Conservation (phyloP, 495 filamentous ascomycete species). For the Aspergillus conjunctus region DNA sequence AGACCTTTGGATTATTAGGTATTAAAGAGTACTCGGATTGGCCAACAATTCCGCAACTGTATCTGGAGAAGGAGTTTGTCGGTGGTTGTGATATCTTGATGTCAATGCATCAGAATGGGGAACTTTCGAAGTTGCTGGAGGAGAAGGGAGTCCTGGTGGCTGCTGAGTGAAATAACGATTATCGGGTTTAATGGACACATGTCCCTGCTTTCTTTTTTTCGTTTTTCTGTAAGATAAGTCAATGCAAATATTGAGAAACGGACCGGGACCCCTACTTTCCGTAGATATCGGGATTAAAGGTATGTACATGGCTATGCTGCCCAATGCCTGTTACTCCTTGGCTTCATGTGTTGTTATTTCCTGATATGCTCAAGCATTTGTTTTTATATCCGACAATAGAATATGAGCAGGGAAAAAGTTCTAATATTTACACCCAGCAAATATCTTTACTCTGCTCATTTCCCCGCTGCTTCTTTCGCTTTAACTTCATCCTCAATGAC, state of each 20-base stretch:
- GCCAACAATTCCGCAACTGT: slow-evolving; percentile 97
- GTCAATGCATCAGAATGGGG: slow-evolving; percentile 96
- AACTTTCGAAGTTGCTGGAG: slow-evolving; percentile 86
- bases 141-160: slow-evolving; percentile 81
- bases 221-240: slow-evolving; percentile 9
- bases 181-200: neutral
- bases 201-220: neutral
- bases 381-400: neutral
- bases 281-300: neutral
- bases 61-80: slow-evolving; percentile 92
- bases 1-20: slow-evolving; percentile 51
- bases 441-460: slow-evolving; percentile 1
- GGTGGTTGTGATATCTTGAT: slow-evolving; percentile 97
- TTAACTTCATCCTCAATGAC: slow-evolving; percentile 61
- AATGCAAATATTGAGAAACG: slow-evolving; percentile 10
- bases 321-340: neutral
- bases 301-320: no score
- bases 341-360: neutral
- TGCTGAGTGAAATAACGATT: slow-evolving; percentile 37
- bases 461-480: slow-evolving; percentile 35
- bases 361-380: neutral
- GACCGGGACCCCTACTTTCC: neutral
- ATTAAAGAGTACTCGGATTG: slow-evolving; percentile 99
- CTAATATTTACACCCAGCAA: neutral
- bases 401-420: neutral